Conservation (phyloP, 177 flowering plant species). For the Vitis hybrid region DNA sequence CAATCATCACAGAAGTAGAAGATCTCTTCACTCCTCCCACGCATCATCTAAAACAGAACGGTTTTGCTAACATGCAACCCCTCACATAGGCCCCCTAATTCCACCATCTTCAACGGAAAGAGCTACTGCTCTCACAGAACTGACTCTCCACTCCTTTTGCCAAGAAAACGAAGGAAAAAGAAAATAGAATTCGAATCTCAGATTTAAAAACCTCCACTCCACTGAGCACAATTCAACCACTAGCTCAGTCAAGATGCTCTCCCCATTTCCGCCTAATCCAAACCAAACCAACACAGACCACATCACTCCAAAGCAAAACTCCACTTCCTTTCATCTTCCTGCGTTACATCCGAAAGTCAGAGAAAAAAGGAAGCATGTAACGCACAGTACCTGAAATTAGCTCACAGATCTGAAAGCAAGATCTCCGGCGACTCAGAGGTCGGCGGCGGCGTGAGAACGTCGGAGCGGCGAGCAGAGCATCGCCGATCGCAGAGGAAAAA, state of each 20-base stretch:
- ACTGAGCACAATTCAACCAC: background rate
- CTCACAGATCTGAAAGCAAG: conserved; percentile 15
- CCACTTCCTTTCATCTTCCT: background rate
- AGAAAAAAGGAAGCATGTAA: conserved; percentile 3
- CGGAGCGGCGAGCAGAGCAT: conserved; percentile 6
- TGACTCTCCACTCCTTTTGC: background rate
- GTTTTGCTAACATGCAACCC: background rate
- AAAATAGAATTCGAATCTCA: background rate
- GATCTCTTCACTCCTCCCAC: background rate
- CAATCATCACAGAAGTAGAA: background rate
- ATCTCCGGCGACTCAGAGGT: conserved; percentile 12
- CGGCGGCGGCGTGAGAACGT: conserved; percentile 9
- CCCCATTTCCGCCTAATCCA: background rate
- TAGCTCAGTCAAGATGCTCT: background rate
- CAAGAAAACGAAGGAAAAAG: background rate
- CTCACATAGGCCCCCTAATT: conserved; percentile 5
- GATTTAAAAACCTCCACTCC: background rate
- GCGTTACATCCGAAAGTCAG: conserved; percentile 10
- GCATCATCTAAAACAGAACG: background rate
- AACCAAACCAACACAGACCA: background rate
- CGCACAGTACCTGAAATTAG: conserved; percentile 12
- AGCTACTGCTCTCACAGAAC: background rate
- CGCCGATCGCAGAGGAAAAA: background rate
- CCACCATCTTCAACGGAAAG: background rate
- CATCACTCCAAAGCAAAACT: background rate